Conservation (phyloP, 306 rosid species). For the Castanea crenata region DNA sequence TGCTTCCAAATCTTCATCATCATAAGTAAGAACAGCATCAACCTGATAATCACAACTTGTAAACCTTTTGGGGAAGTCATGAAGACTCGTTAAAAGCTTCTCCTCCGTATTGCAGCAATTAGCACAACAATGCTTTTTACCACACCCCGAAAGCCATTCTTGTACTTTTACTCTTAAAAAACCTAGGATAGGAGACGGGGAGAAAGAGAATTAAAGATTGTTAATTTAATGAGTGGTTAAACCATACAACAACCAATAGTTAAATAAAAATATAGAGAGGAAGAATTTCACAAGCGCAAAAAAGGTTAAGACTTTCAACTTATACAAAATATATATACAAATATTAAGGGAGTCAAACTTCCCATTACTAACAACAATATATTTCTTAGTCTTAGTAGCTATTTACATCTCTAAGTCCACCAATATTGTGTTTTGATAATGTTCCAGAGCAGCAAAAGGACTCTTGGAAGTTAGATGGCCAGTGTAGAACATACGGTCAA, state of each 20-base stretch:
- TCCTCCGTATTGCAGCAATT: constrained; percentile 47
- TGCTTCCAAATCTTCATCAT: constrained; percentile 75
- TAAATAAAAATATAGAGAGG: neutral
- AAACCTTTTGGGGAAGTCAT: constrained; percentile 67
- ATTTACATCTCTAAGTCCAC: neutral
- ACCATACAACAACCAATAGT: constrained; percentile 11
- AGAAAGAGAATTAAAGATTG: constrained; percentile 21
- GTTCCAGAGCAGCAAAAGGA: neutral
- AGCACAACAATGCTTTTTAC: constrained; percentile 50
- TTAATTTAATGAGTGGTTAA: constrained; percentile 12
- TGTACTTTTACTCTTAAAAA: constrained; percentile 60
- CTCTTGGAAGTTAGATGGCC: too few relatives aligned
- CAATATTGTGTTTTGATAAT: neutral
- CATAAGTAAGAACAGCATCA: constrained; percentile 47
- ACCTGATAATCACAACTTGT: constrained; percentile 21
- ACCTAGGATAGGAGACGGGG: constrained; percentile 41
- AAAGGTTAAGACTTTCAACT: neutral
- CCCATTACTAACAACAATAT: neutral
- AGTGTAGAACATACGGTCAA: too few relatives aligned
- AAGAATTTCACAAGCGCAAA: neutral
- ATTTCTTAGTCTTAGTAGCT: neutral
- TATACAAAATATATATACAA: neutral
- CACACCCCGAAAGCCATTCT: constrained; percentile 74
- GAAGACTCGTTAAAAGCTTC: constrained; percentile 59
- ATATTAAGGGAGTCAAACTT: too few relatives aligned